A percentile compares a stretch with the other conserved stretches of the same genome.
Evolutionary conservation across 768 basidiomycete species (phyloP).

Genomic region (Solioccasus polychromus): DNA sequence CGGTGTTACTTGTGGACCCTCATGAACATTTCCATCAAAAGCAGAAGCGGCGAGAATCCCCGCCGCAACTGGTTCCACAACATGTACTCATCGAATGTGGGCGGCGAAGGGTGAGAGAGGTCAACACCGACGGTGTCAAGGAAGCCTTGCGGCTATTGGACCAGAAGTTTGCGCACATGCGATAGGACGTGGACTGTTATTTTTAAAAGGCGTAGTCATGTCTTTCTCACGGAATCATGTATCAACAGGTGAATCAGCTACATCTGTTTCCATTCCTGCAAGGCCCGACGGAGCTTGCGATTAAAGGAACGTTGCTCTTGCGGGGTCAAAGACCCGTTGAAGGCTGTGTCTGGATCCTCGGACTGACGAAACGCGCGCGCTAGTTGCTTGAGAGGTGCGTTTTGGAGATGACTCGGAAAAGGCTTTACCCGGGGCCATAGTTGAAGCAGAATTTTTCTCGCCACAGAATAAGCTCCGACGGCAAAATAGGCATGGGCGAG

Average conservation of each 20-base stretch:
- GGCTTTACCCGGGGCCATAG: conserved; percentile 66
- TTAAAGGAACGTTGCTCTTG: conserved; percentile 36
- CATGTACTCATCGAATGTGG: conserved; percentile 63
- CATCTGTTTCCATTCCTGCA: conserved; percentile 24
- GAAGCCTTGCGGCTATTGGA: conserved; percentile 78
- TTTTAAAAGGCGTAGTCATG: conserved; percentile 1
- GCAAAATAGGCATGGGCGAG: conserved; percentile 65
- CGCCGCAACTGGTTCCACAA: conserved; percentile 56
- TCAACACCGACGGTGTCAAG: conserved; percentile 67
- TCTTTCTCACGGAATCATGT: not conserved
- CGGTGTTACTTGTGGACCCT: conserved; percentile 51
- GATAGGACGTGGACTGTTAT: conserved; percentile 14
- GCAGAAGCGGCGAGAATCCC: conserved; percentile 39
- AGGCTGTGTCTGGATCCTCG: conserved; percentile 10
- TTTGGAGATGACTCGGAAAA: conserved; percentile 49
- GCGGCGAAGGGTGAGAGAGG: conserved; percentile 58
- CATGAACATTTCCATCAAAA: conserved; percentile 51
- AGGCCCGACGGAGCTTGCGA: conserved; percentile 33
- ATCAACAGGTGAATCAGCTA: not conserved
- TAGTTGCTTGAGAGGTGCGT: conserved; percentile 46
- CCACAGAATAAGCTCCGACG: conserved; percentile 48
- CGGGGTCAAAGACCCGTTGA: conserved; percentile 27
- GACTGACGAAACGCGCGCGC: conserved; percentile 42
- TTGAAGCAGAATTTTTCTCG: conserved; percentile 51
- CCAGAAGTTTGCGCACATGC: conserved; percentile 47